Evolutionary conservation across 2,329 filamentous ascomycete species (phyloP).

Genomic region (Stemphylium vesicarium): DNA sequence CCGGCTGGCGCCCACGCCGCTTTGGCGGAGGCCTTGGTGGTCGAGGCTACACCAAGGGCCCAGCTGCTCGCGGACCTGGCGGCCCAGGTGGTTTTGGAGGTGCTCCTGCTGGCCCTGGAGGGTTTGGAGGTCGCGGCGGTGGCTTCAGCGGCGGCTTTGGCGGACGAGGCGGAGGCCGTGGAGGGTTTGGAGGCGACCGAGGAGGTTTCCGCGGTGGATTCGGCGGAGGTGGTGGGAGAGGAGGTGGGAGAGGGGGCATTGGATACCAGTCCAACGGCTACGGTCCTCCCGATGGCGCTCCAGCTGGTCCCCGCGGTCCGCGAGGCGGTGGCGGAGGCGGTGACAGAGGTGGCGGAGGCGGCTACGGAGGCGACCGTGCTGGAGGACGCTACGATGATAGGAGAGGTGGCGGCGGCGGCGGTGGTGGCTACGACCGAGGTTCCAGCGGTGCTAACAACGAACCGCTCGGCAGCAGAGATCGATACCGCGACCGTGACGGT

Average conservation of each 20-base stretch:
- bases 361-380: conserved; percentile 32
- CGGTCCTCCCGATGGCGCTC: conserved; percentile 55
- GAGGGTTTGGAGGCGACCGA: conserved; percentile 57
- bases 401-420: conserved; percentile 23
- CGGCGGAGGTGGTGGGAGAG: conserved; percentile 47
- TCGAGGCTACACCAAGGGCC: conserved; percentile 86
- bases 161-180: conserved; percentile 57
- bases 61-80: conserved; percentile 73
- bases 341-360: no score
- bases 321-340: conserved; percentile 49
- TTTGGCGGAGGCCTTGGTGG: conserved; percentile 92
- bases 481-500: conserved; percentile 45
- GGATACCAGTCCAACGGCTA: conserved; percentile 54
- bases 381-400: conserved; percentile 33
- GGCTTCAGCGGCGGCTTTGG: conserved; percentile 58
- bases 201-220: conserved; percentile 55
- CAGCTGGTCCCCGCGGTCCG: conserved; percentile 55
- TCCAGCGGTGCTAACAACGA: conserved; percentile 82
- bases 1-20: conserved; percentile 89
- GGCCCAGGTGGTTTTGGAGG: conserved; percentile 64
- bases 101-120: conserved; percentile 61
- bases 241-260: conserved; percentile 55
- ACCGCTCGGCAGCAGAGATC: conserved; percentile 70
- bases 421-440: conserved; percentile 43
- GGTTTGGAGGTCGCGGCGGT: conserved; percentile 59